Base-by-base conservation (phyloP, 2,329 filamentous ascomycete genomes). In the Sclerotinia subarctica region DNA sequence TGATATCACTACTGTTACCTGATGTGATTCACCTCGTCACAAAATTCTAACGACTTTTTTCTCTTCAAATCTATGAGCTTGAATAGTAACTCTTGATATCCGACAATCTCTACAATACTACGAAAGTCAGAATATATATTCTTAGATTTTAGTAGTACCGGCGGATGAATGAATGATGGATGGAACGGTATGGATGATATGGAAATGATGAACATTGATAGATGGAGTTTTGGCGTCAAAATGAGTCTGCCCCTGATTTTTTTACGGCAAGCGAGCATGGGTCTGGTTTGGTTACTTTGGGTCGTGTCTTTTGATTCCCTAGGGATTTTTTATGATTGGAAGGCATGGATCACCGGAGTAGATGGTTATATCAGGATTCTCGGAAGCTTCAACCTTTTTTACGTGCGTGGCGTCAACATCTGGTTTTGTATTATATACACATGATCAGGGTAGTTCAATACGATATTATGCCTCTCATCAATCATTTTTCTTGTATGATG, bases 161-260 rank as follows among this genome's bases (percentile, higher is more conserved):
- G 26, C 15, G 46, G 46, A 51, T 19, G 46, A 62, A 62, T 62
- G 59, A 51, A 62, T 26, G 46, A 62, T 6, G 59, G 21, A 24
- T 62, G 46, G n/a, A 38, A 51, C 13, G 59, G 32, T 51, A 62
- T 38, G 32, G 35, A 42, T 58, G 24, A 42, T 56, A 46, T 24
- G 62, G 60, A 60, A 38, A 46, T 66, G 60, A 58, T 58, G 60
- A 46, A 29, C n/a, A 53, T 67, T 44, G 38, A 51, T 63, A 51
- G 59, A 51, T 32, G 57, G 59, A 52, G 66, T 52, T 44, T 32
- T 58, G 63, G 51, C 24, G 53, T 54, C 19, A 46, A 26, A 62
- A 64, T 46, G 5, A 57, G 13, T 44, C 32, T n/a, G 57, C 38
- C 38, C 51, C 52, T 57, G 35, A 46, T 13, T 54, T 32, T 32